Conservation (phyloP, 441 rosid genomes). For the Jatropha multifida region DNA sequence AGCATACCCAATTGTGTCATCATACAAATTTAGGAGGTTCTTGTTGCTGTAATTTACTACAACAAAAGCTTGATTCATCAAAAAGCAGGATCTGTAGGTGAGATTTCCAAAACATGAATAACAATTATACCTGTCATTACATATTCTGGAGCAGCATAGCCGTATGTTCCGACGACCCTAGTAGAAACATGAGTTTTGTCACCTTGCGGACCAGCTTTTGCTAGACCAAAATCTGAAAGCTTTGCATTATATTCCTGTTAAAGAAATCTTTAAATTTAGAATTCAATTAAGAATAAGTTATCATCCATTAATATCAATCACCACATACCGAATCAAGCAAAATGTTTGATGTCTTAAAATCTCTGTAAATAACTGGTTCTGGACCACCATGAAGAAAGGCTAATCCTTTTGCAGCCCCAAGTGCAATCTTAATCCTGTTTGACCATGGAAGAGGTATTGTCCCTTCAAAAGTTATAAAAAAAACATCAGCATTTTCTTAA, state of each 20-base stretch:
- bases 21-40: too few species aligned
- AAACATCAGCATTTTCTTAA: conserved; percentile 29
- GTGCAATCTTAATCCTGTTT: conserved; percentile 83
- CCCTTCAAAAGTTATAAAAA: conserved; percentile 39
- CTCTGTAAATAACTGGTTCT: conserved; percentile 85
- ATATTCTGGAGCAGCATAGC: conserved; percentile 98
- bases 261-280: conserved; percentile 4
- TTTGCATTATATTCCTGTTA: conserved; percentile 79
- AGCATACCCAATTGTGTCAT: too few species aligned
- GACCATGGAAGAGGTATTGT: conserved; percentile 64
- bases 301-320: background rate
- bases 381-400: conserved; percentile 91
- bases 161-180: conserved; percentile 94
- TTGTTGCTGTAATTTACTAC: background rate
- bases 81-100: background rate
- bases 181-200: conserved; percentile 98
- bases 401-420: conserved; percentile 91
- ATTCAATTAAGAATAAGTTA: conserved; percentile 8
- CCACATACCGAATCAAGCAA: conserved; percentile 75
- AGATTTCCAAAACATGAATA: conserved; percentile 1
- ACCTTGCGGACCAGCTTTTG: conserved; percentile 97
- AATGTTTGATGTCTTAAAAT: conserved; percentile 95
- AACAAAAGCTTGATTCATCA: background rate
- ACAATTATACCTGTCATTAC: conserved; percentile 79
- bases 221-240: conserved; percentile 96